Evolutionary conservation across 2,329 filamentous ascomycete genomes (phyloP).

Genomic region (Colletotrichum theobromicola): DNA sequence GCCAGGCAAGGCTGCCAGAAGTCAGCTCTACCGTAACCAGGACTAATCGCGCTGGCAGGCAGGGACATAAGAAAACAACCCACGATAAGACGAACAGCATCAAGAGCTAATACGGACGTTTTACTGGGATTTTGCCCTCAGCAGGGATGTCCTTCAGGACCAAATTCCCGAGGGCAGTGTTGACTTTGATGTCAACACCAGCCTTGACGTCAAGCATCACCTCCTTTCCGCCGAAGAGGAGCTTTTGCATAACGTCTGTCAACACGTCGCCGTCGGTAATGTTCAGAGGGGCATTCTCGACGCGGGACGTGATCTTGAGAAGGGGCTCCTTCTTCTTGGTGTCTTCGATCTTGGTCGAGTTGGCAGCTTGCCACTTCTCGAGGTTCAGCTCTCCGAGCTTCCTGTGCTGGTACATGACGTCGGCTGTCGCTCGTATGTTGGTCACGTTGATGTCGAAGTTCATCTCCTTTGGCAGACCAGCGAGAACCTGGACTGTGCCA

Average conservation of each 20-base stretch:
- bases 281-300: slow-evolving; percentile 80
- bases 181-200: slow-evolving; percentile 80
- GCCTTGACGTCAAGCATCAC: slow-evolving; percentile 80
- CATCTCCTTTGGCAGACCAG: slow-evolving; percentile 82
- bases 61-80: slow-evolving; percentile 17
- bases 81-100: slow-evolving; percentile 43
- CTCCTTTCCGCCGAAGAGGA: slow-evolving; percentile 75
- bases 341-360: slow-evolving; percentile 72
- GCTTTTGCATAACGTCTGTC: slow-evolving; percentile 77
- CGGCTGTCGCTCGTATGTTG: slow-evolving; percentile 75
- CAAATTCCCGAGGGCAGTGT: slow-evolving; percentile 82
- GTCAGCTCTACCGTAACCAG: slow-evolving; percentile 34
- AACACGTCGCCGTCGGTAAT: slow-evolving; percentile 84
- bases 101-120: slow-evolving; percentile 79
- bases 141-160: slow-evolving; percentile 84
- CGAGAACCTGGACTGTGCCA: slow-evolving; percentile 80
- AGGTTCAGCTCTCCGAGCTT: slow-evolving; percentile 85
- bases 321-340: slow-evolving; percentile 62
- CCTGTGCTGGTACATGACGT: slow-evolving; percentile 78
- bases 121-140: slow-evolving; percentile 86
- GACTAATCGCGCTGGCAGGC: not conserved
- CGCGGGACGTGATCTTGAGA: slow-evolving; percentile 76
- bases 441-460: slow-evolving; percentile 84
- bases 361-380: slow-evolving; percentile 81
- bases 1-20: slow-evolving; percentile 60